Evolutionary conservation across 495 filamentous ascomycete species (phyloP).

Genomic region (Apodospora peruviana): DNA sequence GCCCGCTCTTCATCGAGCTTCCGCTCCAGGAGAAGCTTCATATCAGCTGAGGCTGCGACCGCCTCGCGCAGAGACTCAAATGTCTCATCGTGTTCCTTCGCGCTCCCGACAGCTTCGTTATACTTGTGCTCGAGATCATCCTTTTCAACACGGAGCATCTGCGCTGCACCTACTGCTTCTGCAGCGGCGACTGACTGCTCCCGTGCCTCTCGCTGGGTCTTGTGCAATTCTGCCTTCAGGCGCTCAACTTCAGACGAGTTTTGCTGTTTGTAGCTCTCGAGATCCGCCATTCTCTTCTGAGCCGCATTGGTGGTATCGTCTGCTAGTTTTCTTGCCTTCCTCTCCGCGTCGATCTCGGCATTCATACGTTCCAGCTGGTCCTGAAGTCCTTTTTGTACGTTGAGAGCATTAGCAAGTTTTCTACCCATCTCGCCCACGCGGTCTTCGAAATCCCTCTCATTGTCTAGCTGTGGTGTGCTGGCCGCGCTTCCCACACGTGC

Average conservation of each 20-base stretch:
- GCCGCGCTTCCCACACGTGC: slow-evolving; percentile 64
- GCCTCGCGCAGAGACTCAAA: slow-evolving; percentile 73
- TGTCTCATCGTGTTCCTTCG: slow-evolving; percentile 66
- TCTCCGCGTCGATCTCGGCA: slow-evolving; percentile 73
- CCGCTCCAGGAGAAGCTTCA: slow-evolving; percentile 67
- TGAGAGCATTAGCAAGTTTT: slow-evolving; percentile 75
- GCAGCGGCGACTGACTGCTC: slow-evolving; percentile 71
- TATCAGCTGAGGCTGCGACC: slow-evolving; percentile 69
- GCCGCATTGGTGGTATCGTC: slow-evolving; percentile 83
- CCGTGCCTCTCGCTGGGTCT: slow-evolving; percentile 63
- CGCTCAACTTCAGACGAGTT: slow-evolving; percentile 78
- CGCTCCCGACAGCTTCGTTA: slow-evolving; percentile 57
- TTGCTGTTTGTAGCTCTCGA: slow-evolving; percentile 76
- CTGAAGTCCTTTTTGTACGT: slow-evolving; percentile 69
- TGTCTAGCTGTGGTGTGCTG: slow-evolving; percentile 66
- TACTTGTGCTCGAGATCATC: slow-evolving; percentile 69
- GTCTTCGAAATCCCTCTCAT: slow-evolving; percentile 57
- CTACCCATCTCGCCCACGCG: slow-evolving; percentile 71
- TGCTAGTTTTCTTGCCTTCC: slow-evolving; percentile 69
- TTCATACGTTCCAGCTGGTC: slow-evolving; percentile 60
- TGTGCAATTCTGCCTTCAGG: slow-evolving; percentile 77
- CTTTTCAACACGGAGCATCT: slow-evolving; percentile 75
- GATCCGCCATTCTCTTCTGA: slow-evolving; percentile 72
- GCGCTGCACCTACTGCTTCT: slow-evolving; percentile 67
- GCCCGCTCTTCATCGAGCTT: slow-evolving; percentile 80